Evolutionary conservation across 2,329 filamentous ascomycete genomes (phyloP).

Genomic region (Cyphellophora europaea): DNA sequence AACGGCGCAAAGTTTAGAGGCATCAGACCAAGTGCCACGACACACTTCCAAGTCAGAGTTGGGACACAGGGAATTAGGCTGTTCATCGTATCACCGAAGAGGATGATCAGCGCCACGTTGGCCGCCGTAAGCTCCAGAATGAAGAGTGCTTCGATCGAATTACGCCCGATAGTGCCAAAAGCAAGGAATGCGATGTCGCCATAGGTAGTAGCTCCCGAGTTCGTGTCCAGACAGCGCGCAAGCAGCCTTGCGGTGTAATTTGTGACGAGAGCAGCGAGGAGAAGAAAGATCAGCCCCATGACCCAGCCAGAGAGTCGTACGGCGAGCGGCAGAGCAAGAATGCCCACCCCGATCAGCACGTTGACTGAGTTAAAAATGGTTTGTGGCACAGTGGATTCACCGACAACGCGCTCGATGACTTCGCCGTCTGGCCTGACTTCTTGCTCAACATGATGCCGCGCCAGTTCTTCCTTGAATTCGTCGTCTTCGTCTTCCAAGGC

Average conservation of each 20-base stretch:
- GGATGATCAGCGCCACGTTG: slow-evolving; percentile 78
- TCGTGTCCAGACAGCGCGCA: slow-evolving; percentile 79
- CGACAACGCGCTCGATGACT: slow-evolving; percentile 73
- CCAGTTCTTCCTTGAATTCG: slow-evolving; percentile 15
- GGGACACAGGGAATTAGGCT: slow-evolving; percentile 64
- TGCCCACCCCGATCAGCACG: slow-evolving; percentile 78
- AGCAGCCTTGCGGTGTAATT: slow-evolving; percentile 78
- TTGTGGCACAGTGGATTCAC: slow-evolving; percentile 90
- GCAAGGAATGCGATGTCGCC: slow-evolving; percentile 87
- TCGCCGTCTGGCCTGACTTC: slow-evolving; percentile 44
- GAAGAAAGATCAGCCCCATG: slow-evolving; percentile 65
- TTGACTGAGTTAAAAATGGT: slow-evolving; percentile 96
- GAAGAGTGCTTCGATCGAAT: slow-evolving; percentile 78
- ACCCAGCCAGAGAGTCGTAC: slow-evolving; percentile 85
- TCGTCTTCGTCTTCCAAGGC: slow-evolving; percentile 18
- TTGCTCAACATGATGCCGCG: slow-evolving; percentile 8
- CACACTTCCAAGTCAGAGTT: slow-evolving; percentile 69
- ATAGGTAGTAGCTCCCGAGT: slow-evolving; percentile 81
- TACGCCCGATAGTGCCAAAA: slow-evolving; percentile 71
- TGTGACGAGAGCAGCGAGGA: slow-evolving; percentile 66
- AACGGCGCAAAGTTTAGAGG: slow-evolving; percentile 80
- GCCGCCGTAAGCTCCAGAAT: slow-evolving; percentile 78
- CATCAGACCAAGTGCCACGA: slow-evolving; percentile 69
- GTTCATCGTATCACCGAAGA: slow-evolving; percentile 87
- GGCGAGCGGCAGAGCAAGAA: slow-evolving; percentile 81